phyloP scores from a whole-genome alignment of 129 eudicot species.

The Lactuca saligna region DNA sequence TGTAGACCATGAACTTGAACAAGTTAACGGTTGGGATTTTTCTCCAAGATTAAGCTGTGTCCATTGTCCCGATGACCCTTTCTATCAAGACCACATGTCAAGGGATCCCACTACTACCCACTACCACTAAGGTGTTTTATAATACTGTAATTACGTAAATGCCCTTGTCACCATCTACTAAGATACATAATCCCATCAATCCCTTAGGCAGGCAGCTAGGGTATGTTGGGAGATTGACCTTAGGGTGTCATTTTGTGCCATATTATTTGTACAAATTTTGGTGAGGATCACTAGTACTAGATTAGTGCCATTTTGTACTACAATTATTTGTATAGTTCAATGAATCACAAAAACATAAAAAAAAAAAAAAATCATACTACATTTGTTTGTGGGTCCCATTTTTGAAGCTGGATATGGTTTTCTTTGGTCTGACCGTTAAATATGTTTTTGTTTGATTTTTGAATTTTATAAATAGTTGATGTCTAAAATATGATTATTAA shows the following conservation, averaged over 20 bases:
- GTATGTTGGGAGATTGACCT: not conserved
- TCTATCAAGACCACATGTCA: constrained; percentile 63
- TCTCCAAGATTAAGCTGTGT: constrained; percentile 79
- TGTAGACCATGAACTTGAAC: constrained; percentile 55
- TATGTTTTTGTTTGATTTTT: too few relatives aligned
- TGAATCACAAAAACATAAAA: not conserved
- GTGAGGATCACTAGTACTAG: not conserved
- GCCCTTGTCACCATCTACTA: constrained; percentile 1
- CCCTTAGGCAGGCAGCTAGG: not conserved
- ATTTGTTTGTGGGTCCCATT: not conserved
- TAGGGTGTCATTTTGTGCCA: not conserved
- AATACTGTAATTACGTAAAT: constrained; percentile 10
- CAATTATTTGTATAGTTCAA: constrained; percentile 22
- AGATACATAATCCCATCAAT: not conserved
- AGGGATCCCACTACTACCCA: constrained; percentile 22
- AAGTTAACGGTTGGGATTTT: constrained; percentile 51
- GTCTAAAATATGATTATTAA: too few relatives aligned
- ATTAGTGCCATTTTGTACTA: constrained; percentile 23
- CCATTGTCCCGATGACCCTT: constrained; percentile 77
- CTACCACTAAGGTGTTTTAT: not conserved
- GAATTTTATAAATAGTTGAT: too few relatives aligned
- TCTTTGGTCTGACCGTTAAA: too few relatives aligned
- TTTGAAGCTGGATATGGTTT: too few relatives aligned
- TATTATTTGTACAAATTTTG: not conserved
- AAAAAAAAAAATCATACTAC: too few relatives aligned